A percentile compares a stretch with the other conserved stretches of the same genome.
Evolutionary conservation across 345 rosid species (phyloP).

Genomic region (Litchi chinensis): DNA sequence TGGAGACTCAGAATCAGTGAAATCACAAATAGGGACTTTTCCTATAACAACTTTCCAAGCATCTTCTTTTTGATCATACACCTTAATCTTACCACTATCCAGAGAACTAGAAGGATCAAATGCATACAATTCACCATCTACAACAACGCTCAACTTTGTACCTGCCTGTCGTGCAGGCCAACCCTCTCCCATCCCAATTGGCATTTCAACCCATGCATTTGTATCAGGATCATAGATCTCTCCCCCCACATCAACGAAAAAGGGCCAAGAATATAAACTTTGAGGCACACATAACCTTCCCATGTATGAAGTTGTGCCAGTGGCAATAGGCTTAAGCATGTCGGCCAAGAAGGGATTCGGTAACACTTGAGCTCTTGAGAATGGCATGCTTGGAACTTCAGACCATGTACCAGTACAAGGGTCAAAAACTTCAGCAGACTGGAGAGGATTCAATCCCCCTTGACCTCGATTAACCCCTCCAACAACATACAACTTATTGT

Average conservation of each 20-base stretch:
- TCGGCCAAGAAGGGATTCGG: slow-evolving; percentile 84
- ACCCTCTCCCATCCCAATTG: slow-evolving; percentile 90
- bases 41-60: slow-evolving; percentile 78
- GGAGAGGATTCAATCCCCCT: slow-evolving; percentile 76
- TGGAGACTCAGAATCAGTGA: slow-evolving; percentile 68
- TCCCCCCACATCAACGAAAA: slow-evolving; percentile 92
- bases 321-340: slow-evolving; percentile 82
- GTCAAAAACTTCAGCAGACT: slow-evolving; percentile 87
- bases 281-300: slow-evolving; percentile 89
- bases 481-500: slow-evolving; percentile 79
- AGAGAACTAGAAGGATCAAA: slow-evolving; percentile 76
- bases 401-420: slow-evolving; percentile 64
- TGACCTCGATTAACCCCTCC: slow-evolving; percentile 77
- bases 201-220: slow-evolving; percentile 86
- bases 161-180: slow-evolving; percentile 96
- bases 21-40: slow-evolving; percentile 65
- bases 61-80: slow-evolving; percentile 80
- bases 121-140: slow-evolving; percentile 74
- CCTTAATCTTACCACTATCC: slow-evolving; percentile 69
- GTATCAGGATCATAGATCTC: slow-evolving; percentile 77
- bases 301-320: slow-evolving; percentile 88
- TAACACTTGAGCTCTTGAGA: slow-evolving; percentile 71
- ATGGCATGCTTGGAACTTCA: slow-evolving; percentile 85
- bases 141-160: slow-evolving; percentile 71
- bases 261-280: slow-evolving; percentile 90